Evolutionary conservation across 2,329 filamentous ascomycete species (phyloP), one percentile per base, ranked within the genome.

Genomic region (Talaromyces sp.): DNA sequence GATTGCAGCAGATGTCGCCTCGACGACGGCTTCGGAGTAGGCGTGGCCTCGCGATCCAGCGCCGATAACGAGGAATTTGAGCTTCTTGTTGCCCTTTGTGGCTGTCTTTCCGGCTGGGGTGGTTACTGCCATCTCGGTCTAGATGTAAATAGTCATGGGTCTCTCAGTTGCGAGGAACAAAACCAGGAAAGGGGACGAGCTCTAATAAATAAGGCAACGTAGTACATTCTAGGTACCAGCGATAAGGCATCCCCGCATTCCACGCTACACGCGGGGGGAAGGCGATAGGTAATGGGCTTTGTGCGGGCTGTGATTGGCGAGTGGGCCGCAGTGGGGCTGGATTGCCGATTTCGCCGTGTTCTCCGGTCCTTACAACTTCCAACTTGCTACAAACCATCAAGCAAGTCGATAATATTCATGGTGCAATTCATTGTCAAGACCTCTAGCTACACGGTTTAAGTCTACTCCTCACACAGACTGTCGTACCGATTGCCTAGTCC

Each of bases 21-120:
- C 79, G n/a, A 78, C 75, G 9, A 92, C 86, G 58, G 88, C 88
- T 62, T 82, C 80, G 33, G 88, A 90, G 72, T 96, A 96, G 32
- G 86, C 84, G 57, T 84, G 82, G 15, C 92, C 92, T 39, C 92
- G 87, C 55, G 89, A 91, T 36, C 92, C 92, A 8, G 91, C 92
- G 22, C 92, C 92, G 67, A 96, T 88, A 69, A 96, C 84, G 60
- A 96, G 81, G 69, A 96, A 85, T 57, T 88, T 85, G 3, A 87
- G 85, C 33, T 65, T 64, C 58, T 68, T 66, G 19, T 49, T 58
- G 61, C 58, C 49, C 11, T 33, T 53, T 39, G 8, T 33, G 32
- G 32, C 39, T 8, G 25, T 49, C 33, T 30, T 57, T 13, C 36
- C 39, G n/a, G 42, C 49, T 15, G 47, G 19, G 1, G 39, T 52